These are phyloP conservation scores for Neopestalotiopsis rosae DNA, from an alignment of 2,329 filamentous ascomycete genomes.

Conservation along the genomic window DNA sequence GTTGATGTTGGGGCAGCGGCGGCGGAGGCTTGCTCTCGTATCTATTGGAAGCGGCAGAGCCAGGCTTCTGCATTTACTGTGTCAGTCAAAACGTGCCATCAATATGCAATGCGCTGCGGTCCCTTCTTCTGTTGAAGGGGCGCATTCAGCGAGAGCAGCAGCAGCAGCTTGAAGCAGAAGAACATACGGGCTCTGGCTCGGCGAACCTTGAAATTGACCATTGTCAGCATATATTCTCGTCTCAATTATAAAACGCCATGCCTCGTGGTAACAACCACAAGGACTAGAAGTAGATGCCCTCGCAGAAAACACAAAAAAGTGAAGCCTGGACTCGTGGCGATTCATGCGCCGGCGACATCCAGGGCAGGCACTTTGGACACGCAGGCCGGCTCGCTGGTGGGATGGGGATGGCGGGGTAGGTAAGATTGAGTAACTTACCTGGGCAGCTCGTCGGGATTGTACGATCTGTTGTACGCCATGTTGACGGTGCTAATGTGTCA, in stretches of 20 bases:
- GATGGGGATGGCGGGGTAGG: slow-evolving; percentile 8
- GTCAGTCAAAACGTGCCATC: slow-evolving; percentile 14
- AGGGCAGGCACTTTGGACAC: background rate
- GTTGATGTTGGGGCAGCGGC: slow-evolving; percentile 35
- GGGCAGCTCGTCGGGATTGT: slow-evolving; percentile 93
- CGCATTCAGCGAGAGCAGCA: background rate
- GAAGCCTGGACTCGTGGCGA: background rate
- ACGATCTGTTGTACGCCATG: slow-evolving; percentile 94
- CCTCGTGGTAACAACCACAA: background rate
- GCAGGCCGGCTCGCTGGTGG: background rate
- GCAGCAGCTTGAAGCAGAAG: slow-evolving; percentile 6
- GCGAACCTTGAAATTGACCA: slow-evolving; percentile 61
- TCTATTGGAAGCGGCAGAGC: slow-evolving; percentile 38
- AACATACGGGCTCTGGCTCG: slow-evolving; percentile 72
- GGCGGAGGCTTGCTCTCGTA: slow-evolving; percentile 57
- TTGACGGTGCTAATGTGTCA: slow-evolving; percentile 25
- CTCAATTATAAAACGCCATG: background rate
- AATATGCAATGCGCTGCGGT: background rate
- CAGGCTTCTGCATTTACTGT: slow-evolving; percentile 14
- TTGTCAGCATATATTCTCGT: background rate
- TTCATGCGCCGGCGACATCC: background rate
- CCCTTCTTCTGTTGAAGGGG: background rate
- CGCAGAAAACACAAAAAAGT: background rate
- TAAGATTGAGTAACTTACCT: slow-evolving; percentile 64
- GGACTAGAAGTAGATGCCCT: background rate